Percentiles rank a stretch among this genome's conserved stretches.
phyloP scores from a whole-genome alignment of 345 rosid genomes.

The Brassica nigra region DNA sequence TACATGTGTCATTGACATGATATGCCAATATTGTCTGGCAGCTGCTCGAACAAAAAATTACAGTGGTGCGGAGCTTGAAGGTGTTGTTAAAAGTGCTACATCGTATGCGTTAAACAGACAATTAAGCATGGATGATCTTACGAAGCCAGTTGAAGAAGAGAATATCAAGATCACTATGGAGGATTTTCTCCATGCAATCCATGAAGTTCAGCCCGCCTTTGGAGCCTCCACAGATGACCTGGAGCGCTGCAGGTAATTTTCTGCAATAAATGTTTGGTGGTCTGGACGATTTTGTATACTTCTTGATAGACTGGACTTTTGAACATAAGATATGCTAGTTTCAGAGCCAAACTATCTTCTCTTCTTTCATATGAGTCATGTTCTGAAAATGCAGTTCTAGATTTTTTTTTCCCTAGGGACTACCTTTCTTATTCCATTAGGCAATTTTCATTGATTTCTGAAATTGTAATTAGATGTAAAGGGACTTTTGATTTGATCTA shows the following conservation, averaged over 20 bases:
- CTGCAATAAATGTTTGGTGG: background rate
- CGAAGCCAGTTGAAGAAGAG: constrained; percentile 97
- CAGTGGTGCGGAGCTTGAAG: constrained; percentile 99
- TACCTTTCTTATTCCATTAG: background rate
- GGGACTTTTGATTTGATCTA: constrained; percentile 5
- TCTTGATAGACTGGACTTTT: constrained; percentile 7
- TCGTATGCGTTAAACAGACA: constrained; percentile 97
- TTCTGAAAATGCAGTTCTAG: background rate
- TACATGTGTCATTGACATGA: background rate
- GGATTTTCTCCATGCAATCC: constrained; percentile 80
- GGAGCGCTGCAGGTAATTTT: constrained; percentile 80
- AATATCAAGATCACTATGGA: constrained; percentile 94
- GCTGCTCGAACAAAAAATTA: constrained; percentile 98
- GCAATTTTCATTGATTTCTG: background rate
- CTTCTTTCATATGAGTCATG: background rate
- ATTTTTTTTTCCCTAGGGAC: background rate
- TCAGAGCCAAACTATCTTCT: background rate
- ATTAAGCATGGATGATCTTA: constrained; percentile 91
- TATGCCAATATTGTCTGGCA: constrained; percentile 40
- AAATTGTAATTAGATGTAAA: background rate
- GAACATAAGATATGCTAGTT: background rate
- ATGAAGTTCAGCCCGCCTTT: constrained; percentile 86
- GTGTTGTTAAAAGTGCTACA: constrained; percentile 97
- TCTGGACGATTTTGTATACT: constrained; percentile 1
- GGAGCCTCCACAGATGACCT: constrained; percentile 99